phyloP scores from a whole-genome alignment of 1,284 basidiomycete species.

The Heterobasidion parviporum region DNA sequence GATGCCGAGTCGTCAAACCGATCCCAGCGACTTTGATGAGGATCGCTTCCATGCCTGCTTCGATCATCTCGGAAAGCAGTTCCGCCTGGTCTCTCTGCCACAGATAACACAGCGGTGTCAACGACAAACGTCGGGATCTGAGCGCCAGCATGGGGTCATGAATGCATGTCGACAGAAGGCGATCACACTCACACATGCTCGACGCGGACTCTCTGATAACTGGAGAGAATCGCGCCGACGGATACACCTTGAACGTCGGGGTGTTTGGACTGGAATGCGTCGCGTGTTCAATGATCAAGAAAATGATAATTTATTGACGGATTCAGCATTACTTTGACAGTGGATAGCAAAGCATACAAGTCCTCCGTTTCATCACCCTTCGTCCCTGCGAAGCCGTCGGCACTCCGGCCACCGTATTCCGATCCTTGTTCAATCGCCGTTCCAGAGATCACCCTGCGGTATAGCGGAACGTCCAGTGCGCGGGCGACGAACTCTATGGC shows the following conservation, averaged over 20 bases:
- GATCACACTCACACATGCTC: slow-evolving; percentile 79
- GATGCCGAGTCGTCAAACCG: slow-evolving; percentile 72
- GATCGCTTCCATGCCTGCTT: slow-evolving; percentile 72
- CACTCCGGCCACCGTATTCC: slow-evolving; percentile 74
- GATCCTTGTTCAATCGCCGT: slow-evolving; percentile 73
- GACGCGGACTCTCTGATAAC: slow-evolving; percentile 94
- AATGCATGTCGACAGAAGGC: neutral
- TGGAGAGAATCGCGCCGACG: slow-evolving; percentile 95
- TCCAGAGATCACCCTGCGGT: slow-evolving; percentile 76
- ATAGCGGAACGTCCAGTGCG: slow-evolving; percentile 84
- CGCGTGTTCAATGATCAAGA: slow-evolving; percentile 1
- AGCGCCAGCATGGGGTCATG: neutral
- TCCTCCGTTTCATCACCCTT: slow-evolving; percentile 95
- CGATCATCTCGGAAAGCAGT: slow-evolving; percentile 83
- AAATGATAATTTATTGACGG: neutral
- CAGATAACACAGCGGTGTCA: slow-evolving; percentile 83
- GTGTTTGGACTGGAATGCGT: slow-evolving; percentile 48
- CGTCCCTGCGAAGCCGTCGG: slow-evolving; percentile 39
- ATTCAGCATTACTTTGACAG: slow-evolving; percentile 61
- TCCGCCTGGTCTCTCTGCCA: slow-evolving; percentile 91
- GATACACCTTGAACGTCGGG: slow-evolving; percentile 86
- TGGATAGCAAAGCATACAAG: slow-evolving; percentile 67
- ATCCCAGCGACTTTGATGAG: slow-evolving; percentile 97
- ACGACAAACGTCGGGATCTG: slow-evolving; percentile 74
- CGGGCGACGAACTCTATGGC: slow-evolving; percentile 83